phyloP scores from a whole-genome alignment of 352 stramenopile genomes.

The Phytophthora europaea region DNA sequence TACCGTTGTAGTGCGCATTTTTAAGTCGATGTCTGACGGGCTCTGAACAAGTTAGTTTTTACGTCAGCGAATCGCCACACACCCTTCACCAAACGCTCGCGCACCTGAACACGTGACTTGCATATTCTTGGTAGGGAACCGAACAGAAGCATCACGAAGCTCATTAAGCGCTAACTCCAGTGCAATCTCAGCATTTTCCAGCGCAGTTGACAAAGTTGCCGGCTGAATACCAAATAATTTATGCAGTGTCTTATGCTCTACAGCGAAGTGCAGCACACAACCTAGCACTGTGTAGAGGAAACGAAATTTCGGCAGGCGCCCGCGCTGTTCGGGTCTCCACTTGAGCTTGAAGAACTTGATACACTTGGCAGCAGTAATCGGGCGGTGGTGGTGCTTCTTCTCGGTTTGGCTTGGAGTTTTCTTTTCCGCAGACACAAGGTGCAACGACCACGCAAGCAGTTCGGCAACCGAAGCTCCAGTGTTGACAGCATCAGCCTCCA shows the following conservation, averaged over 20 bases:
- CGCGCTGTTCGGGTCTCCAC: neutral
- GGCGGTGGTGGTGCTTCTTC: no score
- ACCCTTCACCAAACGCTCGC: neutral
- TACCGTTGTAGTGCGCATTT: constrained; percentile 10
- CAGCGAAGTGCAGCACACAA: constrained; percentile 11
- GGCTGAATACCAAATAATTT: constrained; percentile 8
- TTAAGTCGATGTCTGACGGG: neutral
- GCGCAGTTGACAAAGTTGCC: neutral
- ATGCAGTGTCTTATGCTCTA: constrained; percentile 9
- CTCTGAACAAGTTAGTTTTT: constrained; percentile 1
- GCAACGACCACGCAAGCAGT: no score
- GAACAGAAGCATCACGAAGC: constrained; percentile 1
- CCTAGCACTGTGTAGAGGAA: constrained; percentile 4
- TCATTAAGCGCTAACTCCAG: neutral
- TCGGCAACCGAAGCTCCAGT: no score
- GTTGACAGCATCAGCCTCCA: no score
- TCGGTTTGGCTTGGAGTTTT: no score
- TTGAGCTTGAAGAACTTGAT: constrained; percentile 7
- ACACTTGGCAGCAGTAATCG: neutral
- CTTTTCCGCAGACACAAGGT: no score
- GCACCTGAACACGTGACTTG: neutral
- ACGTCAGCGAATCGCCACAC: constrained; percentile 4
- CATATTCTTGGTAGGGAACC: constrained; percentile 7
- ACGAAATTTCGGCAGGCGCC: neutral
- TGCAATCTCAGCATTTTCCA: constrained; percentile 2